These are phyloP conservation scores for Albophoma yamanashiensis DNA, from an alignment of 2,329 filamentous ascomycete genomes.

Conservation along the genomic window DNA sequence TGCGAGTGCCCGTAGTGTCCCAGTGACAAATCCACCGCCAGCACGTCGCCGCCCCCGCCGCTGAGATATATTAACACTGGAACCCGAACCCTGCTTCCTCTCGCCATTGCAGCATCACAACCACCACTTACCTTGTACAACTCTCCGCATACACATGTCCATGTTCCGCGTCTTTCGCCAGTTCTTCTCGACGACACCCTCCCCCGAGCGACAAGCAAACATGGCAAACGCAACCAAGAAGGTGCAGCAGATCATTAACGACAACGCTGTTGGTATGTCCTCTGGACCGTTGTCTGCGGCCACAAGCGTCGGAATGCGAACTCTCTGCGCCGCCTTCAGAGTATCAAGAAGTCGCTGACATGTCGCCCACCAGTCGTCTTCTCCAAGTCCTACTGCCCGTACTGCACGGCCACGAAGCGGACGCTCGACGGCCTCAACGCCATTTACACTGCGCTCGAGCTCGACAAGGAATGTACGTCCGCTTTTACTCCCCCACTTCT, in stretches of 20 bases:
- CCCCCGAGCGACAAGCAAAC: conserved; percentile 42
- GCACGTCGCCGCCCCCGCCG: neutral
- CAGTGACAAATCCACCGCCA: neutral
- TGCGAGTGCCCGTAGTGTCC: neutral
- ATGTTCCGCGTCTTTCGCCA: conserved; percentile 58
- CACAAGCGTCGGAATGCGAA: neutral
- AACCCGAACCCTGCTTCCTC: neutral
- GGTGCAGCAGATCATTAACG: conserved; percentile 76
- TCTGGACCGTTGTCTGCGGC: neutral
- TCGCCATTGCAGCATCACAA: neutral
- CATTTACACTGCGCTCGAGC: conserved; percentile 66
- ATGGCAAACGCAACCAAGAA: conserved; percentile 81
- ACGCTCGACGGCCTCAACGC: conserved; percentile 60
- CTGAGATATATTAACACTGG: neutral
- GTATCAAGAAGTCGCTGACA: neutral
- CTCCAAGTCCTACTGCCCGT: conserved; percentile 94
- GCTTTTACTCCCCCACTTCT: neutral
- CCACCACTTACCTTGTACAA: neutral
- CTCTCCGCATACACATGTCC: conserved; percentile 5
- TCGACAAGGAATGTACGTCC: conserved; percentile 70
- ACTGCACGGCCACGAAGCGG: conserved; percentile 73
- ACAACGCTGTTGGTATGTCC: conserved; percentile 68
- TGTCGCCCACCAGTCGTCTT: conserved; percentile 61
- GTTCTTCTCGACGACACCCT: conserved; percentile 54
- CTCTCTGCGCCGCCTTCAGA: neutral